Conservation (phyloP, 2,329 filamentous ascomycete species). For the Coniochaeta hoffmannii region DNA sequence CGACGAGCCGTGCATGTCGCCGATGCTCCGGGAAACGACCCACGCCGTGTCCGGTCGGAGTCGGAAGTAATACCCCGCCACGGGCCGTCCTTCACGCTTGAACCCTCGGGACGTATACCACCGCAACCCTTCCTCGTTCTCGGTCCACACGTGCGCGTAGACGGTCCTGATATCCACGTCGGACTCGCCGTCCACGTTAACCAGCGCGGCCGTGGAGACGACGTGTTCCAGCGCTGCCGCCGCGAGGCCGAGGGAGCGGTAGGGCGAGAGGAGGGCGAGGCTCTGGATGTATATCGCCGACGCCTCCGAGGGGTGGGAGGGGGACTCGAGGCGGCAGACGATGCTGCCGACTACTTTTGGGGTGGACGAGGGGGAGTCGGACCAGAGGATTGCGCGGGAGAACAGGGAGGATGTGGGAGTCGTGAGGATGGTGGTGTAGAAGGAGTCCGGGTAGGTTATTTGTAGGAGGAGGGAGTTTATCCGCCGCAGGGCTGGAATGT, state of each 20-base stretch:
- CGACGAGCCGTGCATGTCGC: conserved; percentile 3
- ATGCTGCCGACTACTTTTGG: conserved; percentile 53
- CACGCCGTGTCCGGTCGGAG: conserved; percentile 55
- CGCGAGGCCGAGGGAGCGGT: conserved; percentile 52
- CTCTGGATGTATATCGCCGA: conserved; percentile 56
- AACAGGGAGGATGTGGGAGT: conserved; percentile 42
- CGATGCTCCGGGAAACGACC: conserved; percentile 43
- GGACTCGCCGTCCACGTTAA: conserved; percentile 7
- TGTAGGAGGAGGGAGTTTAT: conserved; percentile 60
- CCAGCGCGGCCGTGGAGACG: conserved; percentile 29
- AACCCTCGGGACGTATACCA: conserved; percentile 59
- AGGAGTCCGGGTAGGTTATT: conserved; percentile 55
- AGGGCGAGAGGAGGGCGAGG: conserved; percentile 55
- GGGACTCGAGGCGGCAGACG: conserved; percentile 50
- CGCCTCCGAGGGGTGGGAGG: conserved; percentile 20
- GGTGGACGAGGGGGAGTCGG: conserved; percentile 27
- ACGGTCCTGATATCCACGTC: conserved; percentile 33
- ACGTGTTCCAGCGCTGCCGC: conserved; percentile 49
- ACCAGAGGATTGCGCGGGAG: conserved; percentile 54
- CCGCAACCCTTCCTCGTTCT: conserved; percentile 53
- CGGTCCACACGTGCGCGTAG: conserved; percentile 63
- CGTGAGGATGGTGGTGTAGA: conserved; percentile 50
- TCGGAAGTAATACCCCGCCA: conserved; percentile 55
- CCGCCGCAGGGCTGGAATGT: conserved; percentile 52
- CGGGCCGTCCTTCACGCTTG: conserved; percentile 31